These are phyloP conservation scores for Psidium guajava DNA, from an alignment of 345 rosid genomes.

Conservation along the genomic window DNA sequence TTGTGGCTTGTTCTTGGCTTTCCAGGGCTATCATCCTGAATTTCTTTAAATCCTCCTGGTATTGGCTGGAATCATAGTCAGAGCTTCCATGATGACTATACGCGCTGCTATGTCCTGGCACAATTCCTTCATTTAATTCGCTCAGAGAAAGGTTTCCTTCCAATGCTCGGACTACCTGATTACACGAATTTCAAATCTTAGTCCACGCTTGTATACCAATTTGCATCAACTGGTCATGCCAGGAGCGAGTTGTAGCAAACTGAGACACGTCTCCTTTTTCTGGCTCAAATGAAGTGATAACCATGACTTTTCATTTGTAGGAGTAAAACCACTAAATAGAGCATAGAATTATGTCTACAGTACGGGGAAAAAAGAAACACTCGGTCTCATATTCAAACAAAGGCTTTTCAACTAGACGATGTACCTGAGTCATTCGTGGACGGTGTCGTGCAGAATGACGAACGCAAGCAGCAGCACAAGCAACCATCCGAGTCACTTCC, in stretches of 20 bases:
- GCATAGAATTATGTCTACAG: not conserved
- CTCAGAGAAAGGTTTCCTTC: slow-evolving; percentile 61
- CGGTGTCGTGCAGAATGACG: slow-evolving; percentile 67
- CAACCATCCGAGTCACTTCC: slow-evolving; percentile 61
- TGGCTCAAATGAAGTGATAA: not conserved
- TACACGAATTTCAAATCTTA: not conserved
- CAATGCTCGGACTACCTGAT: slow-evolving; percentile 72
- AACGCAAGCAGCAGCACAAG: slow-evolving; percentile 77
- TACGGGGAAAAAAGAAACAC: not conserved
- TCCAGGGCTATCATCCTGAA: slow-evolving; percentile 62
- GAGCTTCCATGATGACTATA: slow-evolving; percentile 39
- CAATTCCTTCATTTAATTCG: slow-evolving; percentile 48
- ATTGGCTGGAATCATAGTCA: slow-evolving; percentile 54
- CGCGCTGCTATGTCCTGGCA: slow-evolving; percentile 35
- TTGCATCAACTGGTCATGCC: not conserved
- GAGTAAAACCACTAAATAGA: not conserved
- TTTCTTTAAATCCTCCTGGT: slow-evolving; percentile 56
- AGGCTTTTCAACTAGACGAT: not conserved
- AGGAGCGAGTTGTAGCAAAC: not conserved
- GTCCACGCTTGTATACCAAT: not conserved
- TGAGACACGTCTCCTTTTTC: not conserved
- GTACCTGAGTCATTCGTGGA: slow-evolving; percentile 86
- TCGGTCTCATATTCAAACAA: not conserved
- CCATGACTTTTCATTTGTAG: not conserved
- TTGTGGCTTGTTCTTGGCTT: slow-evolving; percentile 42